Base-by-base conservation (phyloP, 176 grass and related monocot species). In the Miscanthus lutarioriparius region DNA sequence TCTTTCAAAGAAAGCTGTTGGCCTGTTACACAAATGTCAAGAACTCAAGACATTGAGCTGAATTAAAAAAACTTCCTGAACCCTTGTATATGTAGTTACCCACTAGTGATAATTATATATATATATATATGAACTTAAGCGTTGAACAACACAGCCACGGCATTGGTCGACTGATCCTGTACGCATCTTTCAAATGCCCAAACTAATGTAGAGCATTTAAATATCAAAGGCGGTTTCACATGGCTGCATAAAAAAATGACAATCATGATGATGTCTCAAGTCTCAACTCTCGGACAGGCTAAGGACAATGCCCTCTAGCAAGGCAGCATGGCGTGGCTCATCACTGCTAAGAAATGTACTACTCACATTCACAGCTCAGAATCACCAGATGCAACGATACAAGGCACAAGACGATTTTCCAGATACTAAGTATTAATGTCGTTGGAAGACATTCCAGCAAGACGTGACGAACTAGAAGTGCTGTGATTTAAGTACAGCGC, bases 181-280 rank as follows among this genome's bases (percentile, higher is more conserved):
- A 1, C 17, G 41, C 43, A 78, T 37, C 10, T 53, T 77, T 77
- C 6, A 33, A 35, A 26, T 72, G 41, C 66, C 40, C 2, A 64
- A 64, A 82, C 36, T 67, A 58, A 47, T 45, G 49, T 20, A n/a
- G 3, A 30, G 45, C 10, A 54, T 54, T 76, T 76, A 28, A 82
- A 56, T 54, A 72, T 35, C 30, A 20, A 40, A 23, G 13, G 38
- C 62, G n/a, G 30, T 56, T 72, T 82, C 78, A 89, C 78, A 58
- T 81, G 39, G 22, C 51, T 11, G 7, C 51, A 71, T 54, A 63
- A 81, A 36, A 22, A 65, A 51, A 14, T 13, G 32, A 11, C 63
- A 70, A 75, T 11, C 69, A 53, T 3, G 69, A 30, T 11, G 47
- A 58, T 58, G 48, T 61, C 73, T 13, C 26, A 1, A 28, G 2